Evolutionary conservation across 441 rosid genomes (phyloP).

Genomic region (Hypseocharis bilobata): DNA sequence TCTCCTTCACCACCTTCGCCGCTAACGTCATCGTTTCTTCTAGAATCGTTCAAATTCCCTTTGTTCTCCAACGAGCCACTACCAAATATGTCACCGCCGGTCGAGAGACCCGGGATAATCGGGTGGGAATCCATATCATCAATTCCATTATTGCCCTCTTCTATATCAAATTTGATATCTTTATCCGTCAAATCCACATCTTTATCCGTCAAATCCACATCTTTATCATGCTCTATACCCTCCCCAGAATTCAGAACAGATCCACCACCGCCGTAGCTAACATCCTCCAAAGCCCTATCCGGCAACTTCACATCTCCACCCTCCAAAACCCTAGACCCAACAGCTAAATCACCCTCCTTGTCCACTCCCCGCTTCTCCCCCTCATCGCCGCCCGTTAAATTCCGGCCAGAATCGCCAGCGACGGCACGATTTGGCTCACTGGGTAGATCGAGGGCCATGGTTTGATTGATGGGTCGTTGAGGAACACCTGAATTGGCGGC

Average conservation of each 20-base stretch:
- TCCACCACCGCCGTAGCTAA: no score
- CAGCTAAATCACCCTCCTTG: slow-evolving; percentile 17
- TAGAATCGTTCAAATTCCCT: background rate
- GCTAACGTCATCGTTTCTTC: slow-evolving; percentile 5
- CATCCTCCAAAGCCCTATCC: slow-evolving; percentile 12
- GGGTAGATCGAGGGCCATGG: background rate
- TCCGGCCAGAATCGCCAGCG: no score
- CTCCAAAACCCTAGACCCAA: slow-evolving; percentile 41
- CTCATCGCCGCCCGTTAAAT: no score
- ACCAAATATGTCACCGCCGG: no score
- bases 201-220: slow-evolving; percentile 21
- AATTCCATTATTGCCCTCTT: slow-evolving; percentile 42
- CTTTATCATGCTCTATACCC: no score
- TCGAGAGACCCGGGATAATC: slow-evolving; percentile 41
- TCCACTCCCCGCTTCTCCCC: no score
- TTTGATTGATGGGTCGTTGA: background rate
- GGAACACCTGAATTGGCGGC: slow-evolving; percentile 1
- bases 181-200: slow-evolving; percentile 27
- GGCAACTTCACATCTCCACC: slow-evolving; percentile 23
- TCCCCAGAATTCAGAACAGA: no score
- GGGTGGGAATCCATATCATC: slow-evolving; percentile 29
- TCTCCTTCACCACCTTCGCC: slow-evolving; percentile 32
- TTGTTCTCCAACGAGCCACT: background rate
- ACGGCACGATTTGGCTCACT: background rate
- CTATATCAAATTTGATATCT: slow-evolving; percentile 67